A percentile compares a stretch with the other conserved stretches of the same genome.
phyloP scores from a whole-genome alignment of 306 rosid genomes.

The Castanospermum australe region DNA sequence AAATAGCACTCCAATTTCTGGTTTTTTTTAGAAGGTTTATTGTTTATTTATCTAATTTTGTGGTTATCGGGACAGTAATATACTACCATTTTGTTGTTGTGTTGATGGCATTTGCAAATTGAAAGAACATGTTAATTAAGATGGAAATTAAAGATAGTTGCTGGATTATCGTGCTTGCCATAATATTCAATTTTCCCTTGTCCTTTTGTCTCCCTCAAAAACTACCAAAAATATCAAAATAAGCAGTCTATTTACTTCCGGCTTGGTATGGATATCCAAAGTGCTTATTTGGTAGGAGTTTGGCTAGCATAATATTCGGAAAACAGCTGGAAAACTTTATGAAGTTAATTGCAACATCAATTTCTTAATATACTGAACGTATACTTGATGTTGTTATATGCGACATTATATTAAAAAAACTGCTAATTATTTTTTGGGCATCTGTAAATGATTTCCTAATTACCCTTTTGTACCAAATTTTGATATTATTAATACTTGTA shows the following conservation, averaged over 20 bases:
- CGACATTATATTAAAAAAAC: background rate
- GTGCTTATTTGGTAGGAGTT: background rate
- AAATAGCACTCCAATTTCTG: background rate
- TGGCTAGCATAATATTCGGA: background rate
- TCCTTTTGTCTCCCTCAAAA: background rate
- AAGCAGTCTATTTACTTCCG: background rate
- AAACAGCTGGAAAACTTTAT: background rate
- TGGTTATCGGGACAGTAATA: background rate
- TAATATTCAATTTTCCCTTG: background rate
- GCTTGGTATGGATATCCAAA: background rate
- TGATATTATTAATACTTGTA: too few relatives aligned
- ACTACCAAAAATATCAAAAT: background rate
- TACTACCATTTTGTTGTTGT: background rate
- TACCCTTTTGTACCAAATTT: background rate
- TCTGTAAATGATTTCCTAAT: background rate
- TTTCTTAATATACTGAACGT: background rate
- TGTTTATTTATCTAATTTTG: background rate
- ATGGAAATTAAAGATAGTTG: background rate
- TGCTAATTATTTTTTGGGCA: background rate
- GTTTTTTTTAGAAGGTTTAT: background rate
- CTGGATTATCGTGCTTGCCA: background rate
- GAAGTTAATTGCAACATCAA: background rate
- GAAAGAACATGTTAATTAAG: background rate
- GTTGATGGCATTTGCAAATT: background rate
- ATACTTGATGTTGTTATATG: background rate